phyloP scores from a whole-genome alignment of 345 rosid genomes.

The Eucalyptus erythrocorys region DNA sequence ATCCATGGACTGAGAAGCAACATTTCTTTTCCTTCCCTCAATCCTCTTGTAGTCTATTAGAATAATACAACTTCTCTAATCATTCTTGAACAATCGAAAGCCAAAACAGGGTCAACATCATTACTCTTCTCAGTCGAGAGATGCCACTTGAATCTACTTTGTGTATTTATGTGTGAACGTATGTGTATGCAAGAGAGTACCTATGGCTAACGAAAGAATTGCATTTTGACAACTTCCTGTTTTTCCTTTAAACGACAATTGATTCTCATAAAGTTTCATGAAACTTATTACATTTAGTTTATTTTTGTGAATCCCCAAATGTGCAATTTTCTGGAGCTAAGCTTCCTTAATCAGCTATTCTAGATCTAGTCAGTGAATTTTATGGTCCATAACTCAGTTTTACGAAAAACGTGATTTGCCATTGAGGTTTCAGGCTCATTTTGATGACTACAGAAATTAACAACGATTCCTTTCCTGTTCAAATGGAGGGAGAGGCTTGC shows the following conservation, averaged over 20 bases:
- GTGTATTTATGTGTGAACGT: neutral
- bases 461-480: slow-evolving; percentile 14
- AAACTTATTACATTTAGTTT: slow-evolving; percentile 9
- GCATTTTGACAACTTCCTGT: neutral
- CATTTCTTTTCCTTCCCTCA: neutral
- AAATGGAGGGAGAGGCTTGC: slow-evolving; percentile 39
- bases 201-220: neutral
- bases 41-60: neutral
- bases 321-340: neutral
- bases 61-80: neutral
- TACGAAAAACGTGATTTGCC: neutral
- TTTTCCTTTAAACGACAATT: neutral
- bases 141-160: neutral
- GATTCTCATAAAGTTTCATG: neutral
- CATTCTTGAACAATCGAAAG: neutral
- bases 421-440: neutral
- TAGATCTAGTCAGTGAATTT: neutral
- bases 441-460: neutral
- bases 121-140: neutral
- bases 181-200: neutral
- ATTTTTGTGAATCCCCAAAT: neutral
- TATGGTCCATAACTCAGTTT: neutral
- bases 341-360: neutral
- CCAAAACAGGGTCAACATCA: neutral
- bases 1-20: neutral